Base-by-base conservation (phyloP, 2,329 filamentous ascomycete genomes). In the Cytospora schulzeri region DNA sequence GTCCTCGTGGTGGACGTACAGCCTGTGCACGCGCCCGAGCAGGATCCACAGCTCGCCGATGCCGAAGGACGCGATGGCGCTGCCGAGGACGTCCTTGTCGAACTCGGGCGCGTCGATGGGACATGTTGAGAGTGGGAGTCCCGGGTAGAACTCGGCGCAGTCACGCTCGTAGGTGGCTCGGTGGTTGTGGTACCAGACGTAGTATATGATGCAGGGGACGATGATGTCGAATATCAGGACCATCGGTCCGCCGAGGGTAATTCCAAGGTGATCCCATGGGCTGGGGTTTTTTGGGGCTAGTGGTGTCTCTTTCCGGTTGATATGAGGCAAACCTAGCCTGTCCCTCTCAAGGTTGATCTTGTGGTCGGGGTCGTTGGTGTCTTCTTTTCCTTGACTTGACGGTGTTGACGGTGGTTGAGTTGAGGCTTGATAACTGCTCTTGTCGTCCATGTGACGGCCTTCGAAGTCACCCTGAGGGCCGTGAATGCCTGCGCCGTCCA, bases 51-150 rank as follows among this genome's bases (percentile, higher is more conserved):
- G 65, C 58, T 66, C 77, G 62, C 73, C 77, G 75, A 75, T 74
- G 74, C 74, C 77, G 71, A 74, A 73, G 63, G 74, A 80, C 48
- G 81, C 91, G 50, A 74, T 92, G 62, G 85, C 85, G 1, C 86
- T 89, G 64, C 79, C 94, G 73, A 92, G 90, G 81, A 91, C 65
- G 55, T 60, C 57, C 24, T 50, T 55, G 58, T 66, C 48, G 55
- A 62, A 66, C 31, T 58, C 48, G 22, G 65, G 48, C 11, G 58
- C 24, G n/a, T 22, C 54, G 24, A 55, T 26, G 4, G 65, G 62
- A 22, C 62, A 63, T 35, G n/a, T 50, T 11, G 38, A n/a, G 15
- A 19, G 38, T 6, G 60, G 60, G 57, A 29, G 35, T 33, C 48
- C 57, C 48, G 28, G 54, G 28, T 28, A 52, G 14, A 19, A 1